Evolutionary conservation across 1,139 yeast species (phyloP).

Genomic region (Saccharomyces hybrid): DNA sequence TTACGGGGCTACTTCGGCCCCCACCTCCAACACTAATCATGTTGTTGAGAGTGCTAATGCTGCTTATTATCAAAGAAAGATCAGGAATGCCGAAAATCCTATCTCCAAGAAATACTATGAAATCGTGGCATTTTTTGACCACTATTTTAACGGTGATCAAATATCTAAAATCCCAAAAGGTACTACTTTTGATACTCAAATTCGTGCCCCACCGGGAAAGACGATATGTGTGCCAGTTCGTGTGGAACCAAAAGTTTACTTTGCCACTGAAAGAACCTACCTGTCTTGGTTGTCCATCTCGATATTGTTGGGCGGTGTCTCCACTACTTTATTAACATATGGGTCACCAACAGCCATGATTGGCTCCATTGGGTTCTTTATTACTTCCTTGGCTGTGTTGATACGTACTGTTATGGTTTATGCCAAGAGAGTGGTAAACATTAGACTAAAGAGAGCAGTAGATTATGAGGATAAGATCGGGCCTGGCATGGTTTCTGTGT

Average conservation of each 20-base stretch:
- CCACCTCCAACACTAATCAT: constrained; percentile 17
- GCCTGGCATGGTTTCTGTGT: constrained; percentile 73
- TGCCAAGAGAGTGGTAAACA: constrained; percentile 73
- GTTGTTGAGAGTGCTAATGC: constrained; percentile 28
- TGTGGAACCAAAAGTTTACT: constrained; percentile 78
- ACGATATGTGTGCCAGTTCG: constrained; percentile 69
- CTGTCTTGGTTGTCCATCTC: constrained; percentile 73
- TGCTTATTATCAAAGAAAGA: constrained; percentile 21
- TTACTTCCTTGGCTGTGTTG: constrained; percentile 69
- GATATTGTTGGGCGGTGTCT: constrained; percentile 64
- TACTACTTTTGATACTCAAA: constrained; percentile 59
- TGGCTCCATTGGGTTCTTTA: constrained; percentile 84
- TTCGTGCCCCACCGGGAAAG: constrained; percentile 71
- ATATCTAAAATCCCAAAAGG: constrained; percentile 73
- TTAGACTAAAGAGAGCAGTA: constrained; percentile 73
- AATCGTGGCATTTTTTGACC: constrained; percentile 28
- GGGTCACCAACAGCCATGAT: constrained; percentile 61
- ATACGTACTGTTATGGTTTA: constrained; percentile 67
- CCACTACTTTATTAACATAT: constrained; percentile 60
- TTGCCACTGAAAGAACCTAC: constrained; percentile 76
- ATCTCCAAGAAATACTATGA: constrained; percentile 17
- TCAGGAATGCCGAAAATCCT: constrained; percentile 19
- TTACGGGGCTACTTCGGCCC: constrained; percentile 33
- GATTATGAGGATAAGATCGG: constrained; percentile 85
- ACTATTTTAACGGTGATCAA: constrained; percentile 57